Evolutionary conservation across 192 early-diverging fungal species (phyloP), one percentile per base, ranked within the genome.

Genomic region (Backusella mclennaniae): DNA sequence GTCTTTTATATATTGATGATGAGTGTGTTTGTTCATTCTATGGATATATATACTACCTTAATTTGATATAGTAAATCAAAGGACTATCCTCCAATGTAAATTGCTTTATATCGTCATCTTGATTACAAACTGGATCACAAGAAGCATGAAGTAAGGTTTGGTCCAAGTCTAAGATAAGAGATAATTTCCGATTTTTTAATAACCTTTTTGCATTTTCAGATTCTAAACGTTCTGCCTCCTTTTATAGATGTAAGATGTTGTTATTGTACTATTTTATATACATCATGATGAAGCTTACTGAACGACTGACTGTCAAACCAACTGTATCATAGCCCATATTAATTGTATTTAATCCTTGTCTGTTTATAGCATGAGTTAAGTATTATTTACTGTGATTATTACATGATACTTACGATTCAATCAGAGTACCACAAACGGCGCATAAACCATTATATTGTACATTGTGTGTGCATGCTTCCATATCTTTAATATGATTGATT

Each of bases 131-230:
- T 9, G 88, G 85, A 73, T 95, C 91, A 7, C 91, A 89, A 12
- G 95, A 93, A 6, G 98, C 96, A 70, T 99, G 98, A 59, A 99
- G 93, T 21, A 99, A 88, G 1, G 98, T 99, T 83, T 97, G 96
- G 82, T 99, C 98, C 66, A 99, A 87, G 88, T 99, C 98, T 21
- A 99, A 88, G 69, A 99, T 92, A 29, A 99, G 83, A 4, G 94
- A 95, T 49, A 99, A 87, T 77, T 92, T 95, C 67, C 87, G 81
- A 35, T 85, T 86, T 3, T 82, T 76, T 71, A 92, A 74, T 66
- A 99, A 83, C 75, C 92, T 85, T 4, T 85, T 71, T 14, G 89
- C 82, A 17, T 85, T 94, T 31, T 89, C 89, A n/a, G 89, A 74
- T 59, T 97, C 94, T 42, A 97, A 76, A 15, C 90, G 74, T 59